Conservation (phyloP, 208 protist genomes). For the Trypanosoma melophagium region DNA sequence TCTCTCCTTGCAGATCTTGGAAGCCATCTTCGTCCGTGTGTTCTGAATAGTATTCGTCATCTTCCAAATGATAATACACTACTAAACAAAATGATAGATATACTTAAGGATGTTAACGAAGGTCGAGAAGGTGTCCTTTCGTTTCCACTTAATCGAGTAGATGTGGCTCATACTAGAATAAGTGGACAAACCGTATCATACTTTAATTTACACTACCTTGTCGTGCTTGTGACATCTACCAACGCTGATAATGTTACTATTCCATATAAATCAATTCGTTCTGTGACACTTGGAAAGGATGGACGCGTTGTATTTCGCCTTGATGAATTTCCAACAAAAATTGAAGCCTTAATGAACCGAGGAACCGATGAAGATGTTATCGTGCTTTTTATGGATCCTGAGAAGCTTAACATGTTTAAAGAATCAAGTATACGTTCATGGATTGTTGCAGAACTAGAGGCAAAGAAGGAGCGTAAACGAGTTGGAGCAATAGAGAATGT, state of each 20-base stretch:
- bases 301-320: conserved; percentile 78
- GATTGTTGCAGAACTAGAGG: conserved; percentile 67
- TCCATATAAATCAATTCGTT: conserved; percentile 77
- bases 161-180: conserved; percentile 68
- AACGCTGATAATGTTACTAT: conserved; percentile 89
- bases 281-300: conserved; percentile 77
- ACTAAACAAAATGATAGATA: conserved; percentile 64
- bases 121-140: conserved; percentile 56
- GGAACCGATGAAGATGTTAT: conserved; percentile 78
- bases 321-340: conserved; percentile 81
- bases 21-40: conserved; percentile 31
- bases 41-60: conserved; percentile 47
- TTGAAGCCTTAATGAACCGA: conserved; percentile 74
- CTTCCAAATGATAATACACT: conserved; percentile 77
- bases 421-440: conserved; percentile 73
- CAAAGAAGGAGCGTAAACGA: conserved; percentile 11
- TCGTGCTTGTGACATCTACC: conserved; percentile 70
- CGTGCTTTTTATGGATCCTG: conserved; percentile 58
- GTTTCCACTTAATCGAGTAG: conserved; percentile 62
- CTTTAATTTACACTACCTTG: conserved; percentile 83
- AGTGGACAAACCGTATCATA: conserved; percentile 62
- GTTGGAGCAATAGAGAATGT: background rate
- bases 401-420: conserved; percentile 70
- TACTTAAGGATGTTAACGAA: conserved; percentile 72
- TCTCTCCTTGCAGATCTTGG: conserved; percentile 46